Conservation (phyloP, 176 grass and related monocot species). For the Carex pumila region DNA sequence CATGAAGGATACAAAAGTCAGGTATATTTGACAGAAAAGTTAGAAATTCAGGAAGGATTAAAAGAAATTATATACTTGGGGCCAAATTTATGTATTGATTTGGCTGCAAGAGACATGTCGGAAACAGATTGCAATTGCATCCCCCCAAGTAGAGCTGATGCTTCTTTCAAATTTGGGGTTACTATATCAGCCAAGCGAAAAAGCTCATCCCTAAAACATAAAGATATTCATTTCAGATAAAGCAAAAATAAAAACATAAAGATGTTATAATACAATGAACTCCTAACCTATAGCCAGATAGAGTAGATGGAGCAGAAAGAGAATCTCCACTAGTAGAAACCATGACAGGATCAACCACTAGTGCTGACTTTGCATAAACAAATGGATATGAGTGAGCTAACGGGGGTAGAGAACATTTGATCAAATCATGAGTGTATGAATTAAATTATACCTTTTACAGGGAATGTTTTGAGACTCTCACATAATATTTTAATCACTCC, state of each 20-base stretch:
- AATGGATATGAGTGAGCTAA: conserved; percentile 31
- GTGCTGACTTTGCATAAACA: conserved; percentile 65
- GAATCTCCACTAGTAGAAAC: conserved; percentile 84
- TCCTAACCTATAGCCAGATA: conserved; percentile 49
- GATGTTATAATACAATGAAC: background rate
- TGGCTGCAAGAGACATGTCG: conserved; percentile 75
- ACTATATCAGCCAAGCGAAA: conserved; percentile 93
- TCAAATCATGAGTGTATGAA: background rate
- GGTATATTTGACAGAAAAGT: background rate
- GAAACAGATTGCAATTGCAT: conserved; percentile 47
- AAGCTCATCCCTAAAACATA: conserved; percentile 61
- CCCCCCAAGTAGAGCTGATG: conserved; percentile 66
- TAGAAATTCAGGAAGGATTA: background rate
- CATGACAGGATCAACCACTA: conserved; percentile 99
- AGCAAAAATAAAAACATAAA: conserved; percentile 12
- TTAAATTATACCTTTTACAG: conserved; percentile 71
- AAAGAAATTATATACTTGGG: conserved; percentile 60
- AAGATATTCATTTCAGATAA: conserved; percentile 15
- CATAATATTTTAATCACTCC: conserved; percentile 66
- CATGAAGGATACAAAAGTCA: conserved; percentile 20
- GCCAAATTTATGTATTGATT: conserved; percentile 88
- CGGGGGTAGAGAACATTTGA: background rate
- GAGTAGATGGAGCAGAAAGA: conserved; percentile 61
- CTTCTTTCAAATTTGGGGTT: conserved; percentile 98
- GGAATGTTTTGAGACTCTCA: conserved; percentile 57